Base-by-base conservation (phyloP, 345 rosid species). In the Angophora floribunda region DNA sequence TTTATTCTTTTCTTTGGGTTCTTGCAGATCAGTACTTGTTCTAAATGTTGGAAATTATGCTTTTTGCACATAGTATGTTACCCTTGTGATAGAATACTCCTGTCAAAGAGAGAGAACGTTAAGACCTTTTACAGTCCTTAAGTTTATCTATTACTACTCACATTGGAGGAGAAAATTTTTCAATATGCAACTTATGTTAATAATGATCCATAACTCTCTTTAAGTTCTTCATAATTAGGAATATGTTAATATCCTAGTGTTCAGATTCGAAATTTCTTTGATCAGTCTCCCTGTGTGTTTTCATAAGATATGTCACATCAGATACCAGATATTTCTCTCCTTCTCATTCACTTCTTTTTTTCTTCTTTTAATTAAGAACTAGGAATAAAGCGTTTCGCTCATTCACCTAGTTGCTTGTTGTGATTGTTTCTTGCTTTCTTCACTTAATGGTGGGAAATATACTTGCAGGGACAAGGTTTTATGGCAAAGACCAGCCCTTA, bases 401-500 rank as follows among this genome's bases (percentile, higher is more conserved):
- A 47, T 44, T 51, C 13, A 67, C 57, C 30, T 50, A 6, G 21
- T 32, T 85, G 47, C 61, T n/a, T n/a, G 7, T 67, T 45, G 4
- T 50, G 11, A 65, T 44, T 87, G 11, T 28, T 65, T 53, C 88
- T 59, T 61, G 86, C 79, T 67, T 52, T 47, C 13, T 53, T 82
- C 86, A 70, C 87, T 51, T 88, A 85, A 79, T 82, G 87, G 28
- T 86, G 91, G 86, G 65, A 90, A 52, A 84, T 87, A 89, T 89
- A 28, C 86, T 86, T 87, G 78, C 93, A 95, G 97, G 96, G 86
- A 87, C 90, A 90, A 85, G 86, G 87, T 53, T 94, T 94, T 89
- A 79, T 94, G 80, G 95, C 93, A 86, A 94, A 93, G 91, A 91
- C 91, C 90, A 90, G 95, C 87, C 91, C 92, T 51, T 96, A 97